Conservation (phyloP, 1,139 yeast genomes). For the Suzukiozyma palmioleophila region DNA sequence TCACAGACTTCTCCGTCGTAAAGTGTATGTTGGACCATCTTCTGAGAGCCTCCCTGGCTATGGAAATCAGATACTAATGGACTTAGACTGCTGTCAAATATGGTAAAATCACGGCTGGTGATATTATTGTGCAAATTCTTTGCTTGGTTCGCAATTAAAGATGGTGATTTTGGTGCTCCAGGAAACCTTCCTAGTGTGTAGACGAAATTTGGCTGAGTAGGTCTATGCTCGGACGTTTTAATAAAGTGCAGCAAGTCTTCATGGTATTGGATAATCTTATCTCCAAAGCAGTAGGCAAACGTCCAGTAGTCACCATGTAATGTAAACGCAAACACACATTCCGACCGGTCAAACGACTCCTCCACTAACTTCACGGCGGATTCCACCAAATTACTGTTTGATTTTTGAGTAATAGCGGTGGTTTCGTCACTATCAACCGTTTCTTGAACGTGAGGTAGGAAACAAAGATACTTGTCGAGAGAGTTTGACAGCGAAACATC, state of each 20-base stretch:
- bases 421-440: background rate
- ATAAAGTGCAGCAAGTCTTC: slow-evolving; percentile 24
- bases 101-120: slow-evolving; percentile 15
- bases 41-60: slow-evolving; percentile 11
- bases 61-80: slow-evolving; percentile 9
- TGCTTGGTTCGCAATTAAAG: slow-evolving; percentile 23
- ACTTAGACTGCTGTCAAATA: slow-evolving; percentile 18
- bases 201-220: slow-evolving; percentile 35
- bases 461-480: slow-evolving; percentile 15
- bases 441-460: slow-evolving; percentile 13
- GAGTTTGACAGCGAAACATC: slow-evolving; percentile 9
- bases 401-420: background rate
- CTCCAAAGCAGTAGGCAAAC: slow-evolving; percentile 54
- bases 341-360: slow-evolving; percentile 17
- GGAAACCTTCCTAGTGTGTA: slow-evolving; percentile 46
- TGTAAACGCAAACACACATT: slow-evolving; percentile 32
- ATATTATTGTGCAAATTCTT: slow-evolving; percentile 10
- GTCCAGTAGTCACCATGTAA: slow-evolving; percentile 58
- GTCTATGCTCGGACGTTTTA: slow-evolving; percentile 23
- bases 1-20: slow-evolving; percentile 71
- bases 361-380: slow-evolving; percentile 17
- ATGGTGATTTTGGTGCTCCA: slow-evolving; percentile 16
- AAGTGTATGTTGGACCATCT: slow-evolving; percentile 50
- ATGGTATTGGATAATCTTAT: slow-evolving; percentile 57
- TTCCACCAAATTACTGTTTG: slow-evolving; percentile 6